These are phyloP conservation scores for Metschnikowia similis DNA, from an alignment of 805 yeast genomes.

Conservation along the genomic window DNA sequence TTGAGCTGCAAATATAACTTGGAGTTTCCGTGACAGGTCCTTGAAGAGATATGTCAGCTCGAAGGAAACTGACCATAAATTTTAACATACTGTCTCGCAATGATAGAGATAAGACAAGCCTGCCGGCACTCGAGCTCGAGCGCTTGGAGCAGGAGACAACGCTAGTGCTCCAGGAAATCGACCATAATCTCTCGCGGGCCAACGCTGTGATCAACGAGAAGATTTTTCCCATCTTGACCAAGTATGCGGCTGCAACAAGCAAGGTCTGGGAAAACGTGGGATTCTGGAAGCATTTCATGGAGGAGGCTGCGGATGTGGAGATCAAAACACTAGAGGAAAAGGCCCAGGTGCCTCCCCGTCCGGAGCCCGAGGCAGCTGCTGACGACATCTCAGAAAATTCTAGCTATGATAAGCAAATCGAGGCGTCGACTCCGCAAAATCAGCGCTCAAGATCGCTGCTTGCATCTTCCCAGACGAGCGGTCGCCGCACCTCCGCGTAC, in stretches of 20 bases:
- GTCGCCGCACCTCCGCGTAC: not conserved
- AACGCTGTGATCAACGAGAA: slow-evolving; percentile 64
- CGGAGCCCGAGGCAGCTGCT: not conserved
- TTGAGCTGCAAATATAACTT: not conserved
- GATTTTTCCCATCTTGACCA: slow-evolving; percentile 62
- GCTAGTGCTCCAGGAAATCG: slow-evolving; percentile 70
- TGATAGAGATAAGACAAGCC: slow-evolving; percentile 8
- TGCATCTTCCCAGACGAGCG: slow-evolving; percentile 3
- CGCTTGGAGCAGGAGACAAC: slow-evolving; percentile 77
- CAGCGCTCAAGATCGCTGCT: slow-evolving; percentile 7
- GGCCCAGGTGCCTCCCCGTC: not conserved
- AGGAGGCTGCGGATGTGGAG: slow-evolving; percentile 66
- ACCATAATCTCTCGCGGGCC: slow-evolving; percentile 63
- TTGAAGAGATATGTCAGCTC: slow-evolving; percentile 5
- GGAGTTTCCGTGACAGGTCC: not conserved
- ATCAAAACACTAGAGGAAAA: slow-evolving; percentile 48
- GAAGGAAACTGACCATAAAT: slow-evolving; percentile 15
- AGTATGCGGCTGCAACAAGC: slow-evolving; percentile 54
- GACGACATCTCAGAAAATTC: not conserved
- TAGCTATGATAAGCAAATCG: slow-evolving; percentile 5
- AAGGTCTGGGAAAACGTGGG: slow-evolving; percentile 62
- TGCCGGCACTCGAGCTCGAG: slow-evolving; percentile 42
- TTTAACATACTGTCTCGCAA: slow-evolving; percentile 7
- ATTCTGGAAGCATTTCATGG: slow-evolving; percentile 78
- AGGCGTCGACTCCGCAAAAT: slow-evolving; percentile 11